Evolutionary conservation across 2,329 filamentous ascomycete genomes (phyloP).

Genomic region (Phialocephala sp.): DNA sequence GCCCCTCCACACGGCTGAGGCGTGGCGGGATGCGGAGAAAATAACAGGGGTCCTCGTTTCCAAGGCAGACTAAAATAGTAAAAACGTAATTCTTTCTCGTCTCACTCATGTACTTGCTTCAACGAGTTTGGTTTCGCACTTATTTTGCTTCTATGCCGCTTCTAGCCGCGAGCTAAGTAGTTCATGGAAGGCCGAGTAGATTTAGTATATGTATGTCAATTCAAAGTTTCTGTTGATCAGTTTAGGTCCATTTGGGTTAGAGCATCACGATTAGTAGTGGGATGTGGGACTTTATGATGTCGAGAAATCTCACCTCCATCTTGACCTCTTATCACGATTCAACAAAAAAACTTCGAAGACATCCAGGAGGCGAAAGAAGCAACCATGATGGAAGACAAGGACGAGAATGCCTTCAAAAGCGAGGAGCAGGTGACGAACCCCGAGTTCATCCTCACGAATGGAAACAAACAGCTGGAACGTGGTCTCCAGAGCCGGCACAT

Average conservation of each 20-base stretch:
- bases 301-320: neutral
- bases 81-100: conserved; percentile 3
- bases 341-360: neutral
- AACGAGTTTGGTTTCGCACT: neutral
- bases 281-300: conserved; percentile 8
- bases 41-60: no score
- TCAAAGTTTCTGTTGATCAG: neutral
- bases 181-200: neutral
- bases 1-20: neutral
- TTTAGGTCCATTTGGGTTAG: neutral
- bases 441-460: conserved; percentile 46
- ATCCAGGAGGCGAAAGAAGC: neutral
- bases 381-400: neutral
- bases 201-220: neutral
- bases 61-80: neutral
- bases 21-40: conserved; percentile 2
- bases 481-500: conserved; percentile 66
- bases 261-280: neutral
- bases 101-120: neutral
- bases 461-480: conserved; percentile 54
- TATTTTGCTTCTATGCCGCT: neutral
- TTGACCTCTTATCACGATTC: neutral
- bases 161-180: neutral
- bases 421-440: conserved; percentile 29
- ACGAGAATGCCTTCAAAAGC: neutral